Percentiles rank a stretch among this genome's conserved stretches.
Evolutionary conservation across 2,329 filamentous ascomycete genomes (phyloP).

Genomic region (Exophiala alcalophila): DNA sequence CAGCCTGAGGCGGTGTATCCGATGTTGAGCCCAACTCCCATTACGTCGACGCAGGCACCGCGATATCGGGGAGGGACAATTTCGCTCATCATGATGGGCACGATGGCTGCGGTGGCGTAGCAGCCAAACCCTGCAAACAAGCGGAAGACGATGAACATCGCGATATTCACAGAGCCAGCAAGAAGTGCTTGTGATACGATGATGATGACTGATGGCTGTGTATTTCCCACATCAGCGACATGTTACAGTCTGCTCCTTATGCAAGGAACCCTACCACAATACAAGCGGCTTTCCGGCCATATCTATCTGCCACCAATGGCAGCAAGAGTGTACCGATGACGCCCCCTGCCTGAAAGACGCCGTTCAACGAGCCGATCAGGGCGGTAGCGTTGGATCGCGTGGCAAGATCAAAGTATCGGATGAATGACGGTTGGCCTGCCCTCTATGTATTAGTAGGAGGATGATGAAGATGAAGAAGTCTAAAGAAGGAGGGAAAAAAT

Average conservation of each 20-base stretch:
- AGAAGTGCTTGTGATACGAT: slow-evolving; percentile 38
- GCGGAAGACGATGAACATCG: slow-evolving; percentile 9
- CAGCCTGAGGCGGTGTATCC: slow-evolving; percentile 7
- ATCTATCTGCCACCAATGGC: slow-evolving; percentile 3
- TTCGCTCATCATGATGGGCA: slow-evolving; percentile 4
- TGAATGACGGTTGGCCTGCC: slow-evolving; percentile 42
- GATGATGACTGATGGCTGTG: slow-evolving; percentile 35
- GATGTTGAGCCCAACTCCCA: slow-evolving; percentile 1
- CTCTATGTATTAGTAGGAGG: slow-evolving; percentile 1
- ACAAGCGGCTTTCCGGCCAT: slow-evolving; percentile 5
- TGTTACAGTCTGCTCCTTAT: no score
- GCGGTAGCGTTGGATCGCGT: slow-evolving; percentile 39
- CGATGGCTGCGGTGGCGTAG: slow-evolving; percentile 23
- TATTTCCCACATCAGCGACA: no score
- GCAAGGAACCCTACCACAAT: slow-evolving; percentile 5
- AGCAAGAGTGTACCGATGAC: slow-evolving; percentile 31
- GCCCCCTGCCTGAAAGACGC: slow-evolving; percentile 44
- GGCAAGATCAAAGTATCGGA: slow-evolving; percentile 41
- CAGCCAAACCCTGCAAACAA: slow-evolving; percentile 39
- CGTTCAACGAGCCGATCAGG: slow-evolving; percentile 42
- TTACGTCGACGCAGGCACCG: slow-evolving; percentile 3
- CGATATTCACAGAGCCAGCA: slow-evolving; percentile 29
- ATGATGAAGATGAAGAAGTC: background rate
- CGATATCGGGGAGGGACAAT: slow-evolving; percentile 3
- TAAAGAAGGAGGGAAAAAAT: no score